These are phyloP conservation scores for Glycine latifolia DNA, from an alignment of 306 rosid species.

Conservation along the genomic window DNA sequence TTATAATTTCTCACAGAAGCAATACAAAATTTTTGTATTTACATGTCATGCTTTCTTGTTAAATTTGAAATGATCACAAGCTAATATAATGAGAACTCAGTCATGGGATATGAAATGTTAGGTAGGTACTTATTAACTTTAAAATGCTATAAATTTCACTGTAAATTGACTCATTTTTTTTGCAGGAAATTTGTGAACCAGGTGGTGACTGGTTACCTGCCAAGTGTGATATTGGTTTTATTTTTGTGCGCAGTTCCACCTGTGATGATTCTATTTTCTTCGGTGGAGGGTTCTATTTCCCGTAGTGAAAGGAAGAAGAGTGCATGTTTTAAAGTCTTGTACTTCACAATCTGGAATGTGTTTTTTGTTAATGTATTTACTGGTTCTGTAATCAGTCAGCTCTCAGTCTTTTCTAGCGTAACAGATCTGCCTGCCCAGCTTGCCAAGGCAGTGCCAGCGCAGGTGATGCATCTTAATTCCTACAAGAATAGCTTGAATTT, in stretches of 20 bases:
- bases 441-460: conserved; percentile 88
- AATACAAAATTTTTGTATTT: conserved; percentile 22
- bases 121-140: conserved; percentile 5
- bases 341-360: conserved; percentile 97
- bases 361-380: conserved; percentile 87
- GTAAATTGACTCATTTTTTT: conserved; percentile 32
- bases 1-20: conserved; percentile 31
- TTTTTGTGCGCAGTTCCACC: conserved; percentile 80
- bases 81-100: conserved; percentile 21
- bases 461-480: conserved; percentile 63
- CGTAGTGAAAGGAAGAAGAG: conserved; percentile 94
- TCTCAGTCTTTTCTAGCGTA: conserved; percentile 72
- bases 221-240: conserved; percentile 86
- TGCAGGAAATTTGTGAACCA: conserved; percentile 67
- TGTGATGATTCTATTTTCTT: conserved; percentile 76
- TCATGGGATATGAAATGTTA: conserved; percentile 30
- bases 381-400: conserved; percentile 72
- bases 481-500: conserved; percentile 10
- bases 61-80: conserved; percentile 6
- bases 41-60: conserved; percentile 5
- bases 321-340: conserved; percentile 89
- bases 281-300: conserved; percentile 83
- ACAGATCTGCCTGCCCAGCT: conserved; percentile 78
- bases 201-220: conserved; percentile 93
- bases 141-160: conserved; percentile 31